phyloP scores from a whole-genome alignment of 2,329 filamentous ascomycete genomes.

The Penicillium brasilianum region DNA sequence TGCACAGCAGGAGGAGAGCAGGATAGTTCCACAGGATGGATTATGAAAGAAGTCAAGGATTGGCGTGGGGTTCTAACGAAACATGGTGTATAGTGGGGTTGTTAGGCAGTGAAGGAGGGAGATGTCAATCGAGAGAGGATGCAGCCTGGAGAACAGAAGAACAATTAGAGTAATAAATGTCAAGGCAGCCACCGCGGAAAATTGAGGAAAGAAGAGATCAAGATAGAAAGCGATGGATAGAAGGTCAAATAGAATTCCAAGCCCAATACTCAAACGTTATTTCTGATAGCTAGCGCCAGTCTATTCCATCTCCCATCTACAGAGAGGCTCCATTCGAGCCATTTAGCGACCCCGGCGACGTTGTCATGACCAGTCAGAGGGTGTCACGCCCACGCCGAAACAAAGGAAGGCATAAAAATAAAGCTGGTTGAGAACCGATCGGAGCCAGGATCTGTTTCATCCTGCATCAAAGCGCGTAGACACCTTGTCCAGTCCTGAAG shows the following conservation, averaged over 20 bases:
- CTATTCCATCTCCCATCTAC: constrained; percentile 12
- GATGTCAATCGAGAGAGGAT: constrained; percentile 4
- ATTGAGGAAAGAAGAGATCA: neutral
- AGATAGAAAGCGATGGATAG: neutral
- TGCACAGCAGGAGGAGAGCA: neutral
- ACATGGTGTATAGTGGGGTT: constrained; percentile 8
- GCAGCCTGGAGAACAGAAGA: neutral
- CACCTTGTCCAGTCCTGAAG: constrained; percentile 26
- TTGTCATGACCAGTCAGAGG: constrained; percentile 23
- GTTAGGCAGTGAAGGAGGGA: neutral
- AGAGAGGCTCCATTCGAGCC: constrained; percentile 22
- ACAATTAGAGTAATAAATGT: neutral
- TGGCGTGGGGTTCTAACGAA: neutral
- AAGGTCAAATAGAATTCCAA: constrained; percentile 17
- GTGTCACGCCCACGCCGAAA: constrained; percentile 14
- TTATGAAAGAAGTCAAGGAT: neutral
- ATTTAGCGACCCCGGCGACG: constrained; percentile 14
- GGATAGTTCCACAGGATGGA: neutral
- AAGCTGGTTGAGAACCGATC: constrained; percentile 16
- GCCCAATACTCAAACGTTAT: constrained; percentile 2
- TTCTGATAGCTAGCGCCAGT: constrained; percentile 20
- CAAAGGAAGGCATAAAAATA: constrained; percentile 27
- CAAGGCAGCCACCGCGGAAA: constrained; percentile 4
- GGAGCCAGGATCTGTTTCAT: constrained; percentile 33
- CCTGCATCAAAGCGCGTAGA: constrained; percentile 23